Percentiles rank a stretch among this genome's conserved stretches.
phyloP scores from a whole-genome alignment of 768 basidiomycete species.

The Megacollybia marginata region DNA sequence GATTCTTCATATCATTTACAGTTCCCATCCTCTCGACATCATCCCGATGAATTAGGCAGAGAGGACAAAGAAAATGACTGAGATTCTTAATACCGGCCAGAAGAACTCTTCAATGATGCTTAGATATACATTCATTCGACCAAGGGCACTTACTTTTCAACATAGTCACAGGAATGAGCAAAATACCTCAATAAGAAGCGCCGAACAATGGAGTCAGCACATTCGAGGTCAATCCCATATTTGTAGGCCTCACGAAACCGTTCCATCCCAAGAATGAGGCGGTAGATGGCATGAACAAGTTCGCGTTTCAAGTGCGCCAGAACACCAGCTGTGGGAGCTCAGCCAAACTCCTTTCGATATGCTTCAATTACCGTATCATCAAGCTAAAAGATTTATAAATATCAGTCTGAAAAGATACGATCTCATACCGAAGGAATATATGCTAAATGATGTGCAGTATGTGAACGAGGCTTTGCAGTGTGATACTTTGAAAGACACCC shows the following conservation, averaged over 20 bases:
- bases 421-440: constrained; percentile 12
- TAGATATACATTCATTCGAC: neutral
- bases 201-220: constrained; percentile 6
- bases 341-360: constrained; percentile 3
- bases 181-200: constrained; percentile 9
- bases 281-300: constrained; percentile 12
- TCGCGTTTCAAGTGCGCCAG: constrained; percentile 13
- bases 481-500: constrained; percentile 16
- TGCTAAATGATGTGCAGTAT: constrained; percentile 14
- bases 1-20: constrained; percentile 1
- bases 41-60: constrained; percentile 6
- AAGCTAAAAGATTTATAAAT: constrained; percentile 2
- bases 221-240: constrained; percentile 9
- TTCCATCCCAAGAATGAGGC: constrained; percentile 9
- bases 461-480: constrained; percentile 1
- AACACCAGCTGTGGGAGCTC: neutral
- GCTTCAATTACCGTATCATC: constrained; percentile 10
- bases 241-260: constrained; percentile 9
- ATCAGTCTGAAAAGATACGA: neutral
- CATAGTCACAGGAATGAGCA: constrained; percentile 15
- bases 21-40: constrained; percentile 8
- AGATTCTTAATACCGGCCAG: constrained; percentile 13
- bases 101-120: constrained; percentile 8
- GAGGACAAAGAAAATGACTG: constrained; percentile 12
- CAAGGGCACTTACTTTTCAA: constrained; percentile 13